These are phyloP conservation scores for Mucor ambiguus DNA, from an alignment of 371 early-diverging fungal genomes.

Conservation along the genomic window DNA sequence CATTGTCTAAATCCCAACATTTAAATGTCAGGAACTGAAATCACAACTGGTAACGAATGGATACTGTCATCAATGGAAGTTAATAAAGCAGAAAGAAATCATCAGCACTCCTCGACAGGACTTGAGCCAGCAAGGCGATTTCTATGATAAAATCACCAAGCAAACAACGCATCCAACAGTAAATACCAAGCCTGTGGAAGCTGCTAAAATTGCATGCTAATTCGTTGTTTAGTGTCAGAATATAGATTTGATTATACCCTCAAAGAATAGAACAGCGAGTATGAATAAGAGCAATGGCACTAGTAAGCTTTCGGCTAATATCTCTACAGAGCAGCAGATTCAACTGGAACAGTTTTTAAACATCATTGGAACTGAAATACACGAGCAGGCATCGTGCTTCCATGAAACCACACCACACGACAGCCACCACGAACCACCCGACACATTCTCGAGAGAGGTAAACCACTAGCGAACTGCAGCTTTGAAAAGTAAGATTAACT, in stretches of 20 bases:
- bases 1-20: not conserved
- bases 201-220: not conserved
- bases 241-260: conserved; percentile 39
- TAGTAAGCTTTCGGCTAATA: not conserved
- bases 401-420: not conserved
- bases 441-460: not conserved
- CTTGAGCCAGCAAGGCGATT: not conserved
- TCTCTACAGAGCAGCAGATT: conserved; percentile 16
- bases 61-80: conserved; percentile 30
- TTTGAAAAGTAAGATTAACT: not conserved
- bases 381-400: conserved; percentile 12
- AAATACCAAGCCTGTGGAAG: not conserved
- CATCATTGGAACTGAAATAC: conserved; percentile 21
- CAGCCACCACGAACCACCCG: not conserved
- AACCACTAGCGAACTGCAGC: not conserved
- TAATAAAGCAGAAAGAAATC: conserved; percentile 27
- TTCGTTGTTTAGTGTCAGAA: conserved; percentile 39
- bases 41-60: conserved; percentile 20
- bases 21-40: conserved; percentile 21
- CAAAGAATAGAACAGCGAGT: conserved; percentile 26
- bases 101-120: not conserved
- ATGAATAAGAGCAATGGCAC: not conserved
- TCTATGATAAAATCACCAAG: conserved; percentile 15
- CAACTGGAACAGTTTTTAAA: conserved; percentile 31
- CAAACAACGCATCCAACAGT: conserved; percentile 27